Base-by-base conservation (phyloP, 768 basidiomycete species). In the Leccinum broughii region DNA sequence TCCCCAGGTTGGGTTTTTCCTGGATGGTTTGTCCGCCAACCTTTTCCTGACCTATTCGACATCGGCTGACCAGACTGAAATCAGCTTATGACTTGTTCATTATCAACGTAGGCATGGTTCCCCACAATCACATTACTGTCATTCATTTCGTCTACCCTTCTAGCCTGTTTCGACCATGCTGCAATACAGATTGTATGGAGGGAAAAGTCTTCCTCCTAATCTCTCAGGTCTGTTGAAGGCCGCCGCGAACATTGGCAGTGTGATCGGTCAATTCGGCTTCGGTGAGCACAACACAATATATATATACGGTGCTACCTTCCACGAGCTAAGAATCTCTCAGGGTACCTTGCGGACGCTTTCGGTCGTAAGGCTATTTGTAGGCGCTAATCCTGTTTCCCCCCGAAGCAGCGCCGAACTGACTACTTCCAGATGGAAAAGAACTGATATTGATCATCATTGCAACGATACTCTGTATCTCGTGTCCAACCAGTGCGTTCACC, bases 381-480 rank as follows among this genome's bases (percentile, higher is more conserved):
- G 78, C 60, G 0, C 7, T 24, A 4, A 49, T 50, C 17, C 20
- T 15, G 15, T 53, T 20, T 5, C 49, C 8, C 30, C n/a, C 30
- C n/a, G 49, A 39, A 32, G 30, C 1, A 10, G 32, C 24, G 6
- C 46, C 22, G 54, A 11, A n/a, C 63, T 68, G 48, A 65, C 35
- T 10, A 30, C 10, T 54, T 32, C 51, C 68, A 85, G 86, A 90
- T 62, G 88, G 89, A 9, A 88, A 90, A 69, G 90, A 92, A 67
- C 81, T 92, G 55, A 88, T 91, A 83, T 75, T 92, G 59, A 89
- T 90, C 64, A 91, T 92, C 67, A 62, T 91, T 54, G 89, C 87
- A 0, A 92, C 90, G 2, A 89, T 92, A 67, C 71, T 91, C 35
- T 81, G 80, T 30, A 77, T 92, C 58, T 83, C 85, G 3, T 83